Percentiles rank a stretch among this genome's conserved stretches.
Evolutionary conservation across 495 filamentous ascomycete genomes (phyloP).

Genomic region (Hypoxylon fragiforme): DNA sequence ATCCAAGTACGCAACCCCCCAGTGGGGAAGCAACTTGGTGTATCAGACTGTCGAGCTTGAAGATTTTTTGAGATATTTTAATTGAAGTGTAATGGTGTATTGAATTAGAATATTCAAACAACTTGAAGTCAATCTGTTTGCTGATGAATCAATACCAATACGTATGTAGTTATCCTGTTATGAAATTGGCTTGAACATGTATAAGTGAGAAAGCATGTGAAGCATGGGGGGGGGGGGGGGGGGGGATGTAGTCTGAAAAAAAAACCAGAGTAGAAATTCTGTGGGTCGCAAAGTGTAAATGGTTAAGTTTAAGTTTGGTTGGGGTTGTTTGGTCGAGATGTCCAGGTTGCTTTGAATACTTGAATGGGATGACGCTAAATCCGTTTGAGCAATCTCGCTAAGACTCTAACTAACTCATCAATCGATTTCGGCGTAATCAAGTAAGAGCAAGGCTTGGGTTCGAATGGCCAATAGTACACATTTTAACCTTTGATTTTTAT

Average conservation of each 20-base stretch:
- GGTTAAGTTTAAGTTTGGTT: no score
- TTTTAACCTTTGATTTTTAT: not conserved
- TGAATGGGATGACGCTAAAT: constrained; percentile 17
- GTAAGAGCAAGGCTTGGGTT: constrained; percentile 4
- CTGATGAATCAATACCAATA: no score
- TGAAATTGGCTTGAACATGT: constrained; percentile 20
- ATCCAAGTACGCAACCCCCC: constrained; percentile 14
- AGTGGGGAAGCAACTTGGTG: constrained; percentile 9
- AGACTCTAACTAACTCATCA: constrained; percentile 14
- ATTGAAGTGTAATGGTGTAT: not conserved
- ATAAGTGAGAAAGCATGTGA: no score
- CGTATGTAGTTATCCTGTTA: not conserved
- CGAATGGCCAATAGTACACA: constrained; percentile 4
- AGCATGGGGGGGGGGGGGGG: not conserved
- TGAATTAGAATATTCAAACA: not conserved
- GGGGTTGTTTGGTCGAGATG: constrained; percentile 1
- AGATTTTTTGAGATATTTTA: not conserved
- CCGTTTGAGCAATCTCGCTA: constrained; percentile 3
- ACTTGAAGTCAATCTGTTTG: constrained; percentile 10
- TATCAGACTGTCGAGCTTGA: not conserved
- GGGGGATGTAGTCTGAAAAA: constrained; percentile 26
- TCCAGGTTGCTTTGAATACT: no score
- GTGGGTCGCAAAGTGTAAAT: constrained; percentile 21
- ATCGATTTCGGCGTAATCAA: not conserved
- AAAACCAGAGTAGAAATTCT: constrained; percentile 9